Conservation (phyloP, 352 stramenopile species). For the Albugo laibachii region DNA sequence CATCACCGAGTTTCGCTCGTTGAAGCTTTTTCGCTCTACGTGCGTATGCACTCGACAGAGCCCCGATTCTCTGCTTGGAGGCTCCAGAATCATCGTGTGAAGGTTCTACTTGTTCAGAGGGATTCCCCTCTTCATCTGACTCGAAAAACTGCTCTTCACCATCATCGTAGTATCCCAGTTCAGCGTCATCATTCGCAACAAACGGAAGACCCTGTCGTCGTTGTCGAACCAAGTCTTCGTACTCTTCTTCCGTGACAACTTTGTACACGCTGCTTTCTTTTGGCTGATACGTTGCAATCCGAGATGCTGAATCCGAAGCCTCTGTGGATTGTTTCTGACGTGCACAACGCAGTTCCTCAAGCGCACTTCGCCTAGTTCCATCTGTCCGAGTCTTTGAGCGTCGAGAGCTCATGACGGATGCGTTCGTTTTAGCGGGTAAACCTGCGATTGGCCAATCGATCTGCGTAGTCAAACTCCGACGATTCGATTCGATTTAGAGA, state of each 20-base stretch:
- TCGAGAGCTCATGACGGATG: too few species aligned
- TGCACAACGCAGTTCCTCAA: too few species aligned
- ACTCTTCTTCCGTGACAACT: constrained; percentile 67
- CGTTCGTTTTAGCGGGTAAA: too few species aligned
- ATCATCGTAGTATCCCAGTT: constrained; percentile 79
- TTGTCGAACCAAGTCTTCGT: constrained; percentile 66
- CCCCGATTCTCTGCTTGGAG: constrained; percentile 59
- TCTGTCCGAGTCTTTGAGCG: too few species aligned
- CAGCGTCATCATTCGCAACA: constrained; percentile 67
- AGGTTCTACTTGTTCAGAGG: constrained; percentile 18
- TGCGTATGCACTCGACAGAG: constrained; percentile 55
- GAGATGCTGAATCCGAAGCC: constrained; percentile 8
- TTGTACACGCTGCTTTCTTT: constrained; percentile 70
- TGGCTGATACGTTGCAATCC: constrained; percentile 50
- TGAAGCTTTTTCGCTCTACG: constrained; percentile 68
- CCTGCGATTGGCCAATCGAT: too few species aligned
- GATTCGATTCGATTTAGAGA: too few species aligned
- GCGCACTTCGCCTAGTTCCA: too few species aligned
- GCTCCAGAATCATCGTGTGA: constrained; percentile 11
- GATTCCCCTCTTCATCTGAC: constrained; percentile 28
- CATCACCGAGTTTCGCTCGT: constrained; percentile 45
- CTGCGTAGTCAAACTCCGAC: too few species aligned
- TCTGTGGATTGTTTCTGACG: too few species aligned
- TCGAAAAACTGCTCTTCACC: constrained; percentile 81
- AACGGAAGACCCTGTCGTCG: constrained; percentile 57